Conservation (phyloP, 1,284 basidiomycete species). For the Malassezia obtusa region DNA sequence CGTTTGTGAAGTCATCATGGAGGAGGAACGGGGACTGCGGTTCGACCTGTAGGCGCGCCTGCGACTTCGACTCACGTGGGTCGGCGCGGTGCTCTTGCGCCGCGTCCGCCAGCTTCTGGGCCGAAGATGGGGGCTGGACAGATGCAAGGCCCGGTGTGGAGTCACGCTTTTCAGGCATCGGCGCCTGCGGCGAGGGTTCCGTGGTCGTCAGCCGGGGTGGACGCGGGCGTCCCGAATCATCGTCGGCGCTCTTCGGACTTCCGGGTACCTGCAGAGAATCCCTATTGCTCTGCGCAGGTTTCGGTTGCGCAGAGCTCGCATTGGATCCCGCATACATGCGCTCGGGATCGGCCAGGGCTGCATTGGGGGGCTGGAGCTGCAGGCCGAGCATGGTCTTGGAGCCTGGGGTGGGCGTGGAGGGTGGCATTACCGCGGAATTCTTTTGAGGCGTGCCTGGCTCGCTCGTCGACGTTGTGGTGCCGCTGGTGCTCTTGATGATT, state of each 20-base stretch:
- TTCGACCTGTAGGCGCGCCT: neutral
- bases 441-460: neutral
- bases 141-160: neutral
- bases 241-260: too few relatives aligned
- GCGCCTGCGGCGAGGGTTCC: neutral
- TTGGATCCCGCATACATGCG: too few relatives aligned
- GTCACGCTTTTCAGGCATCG: neutral
- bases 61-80: neutral
- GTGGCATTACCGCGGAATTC: neutral
- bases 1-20: neutral
- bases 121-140: neutral
- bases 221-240: neutral
- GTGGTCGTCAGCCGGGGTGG: neutral
- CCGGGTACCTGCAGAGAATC: too few relatives aligned
- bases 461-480: neutral
- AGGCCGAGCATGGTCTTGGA: conserved; percentile 7
- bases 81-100: neutral
- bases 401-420: neutral
- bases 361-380: conserved; percentile 9
- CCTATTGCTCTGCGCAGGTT: too few relatives aligned
- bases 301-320: too few relatives aligned
- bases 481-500: neutral
- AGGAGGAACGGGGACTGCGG: neutral
- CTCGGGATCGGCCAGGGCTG: neutral
- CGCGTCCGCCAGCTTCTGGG: neutral